Evolutionary conservation across 23 red algal genomes (phyloP).

Genomic region (Agarophyton chilense): DNA sequence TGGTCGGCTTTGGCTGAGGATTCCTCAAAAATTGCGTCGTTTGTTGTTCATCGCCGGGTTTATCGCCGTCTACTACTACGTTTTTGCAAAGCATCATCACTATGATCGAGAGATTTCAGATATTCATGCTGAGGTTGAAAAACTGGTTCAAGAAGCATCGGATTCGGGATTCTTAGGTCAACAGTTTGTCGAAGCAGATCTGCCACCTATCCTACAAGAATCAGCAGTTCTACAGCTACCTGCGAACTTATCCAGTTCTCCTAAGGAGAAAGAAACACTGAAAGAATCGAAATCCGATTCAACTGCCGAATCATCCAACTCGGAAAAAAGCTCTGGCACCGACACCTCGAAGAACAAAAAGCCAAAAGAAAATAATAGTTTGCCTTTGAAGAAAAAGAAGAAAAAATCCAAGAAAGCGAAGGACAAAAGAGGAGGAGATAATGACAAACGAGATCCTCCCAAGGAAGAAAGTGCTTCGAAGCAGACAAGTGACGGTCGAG

Average conservation of each 20-base stretch:
- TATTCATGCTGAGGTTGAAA: constrained; percentile 54
- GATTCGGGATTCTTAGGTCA: constrained; percentile 33
- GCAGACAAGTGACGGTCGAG: background rate
- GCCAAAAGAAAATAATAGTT: background rate
- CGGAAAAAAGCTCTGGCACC: background rate
- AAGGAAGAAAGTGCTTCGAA: background rate
- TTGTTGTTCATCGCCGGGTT: constrained; percentile 33
- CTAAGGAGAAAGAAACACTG: background rate
- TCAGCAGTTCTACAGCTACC: background rate
- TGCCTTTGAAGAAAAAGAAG: constrained; percentile 32
- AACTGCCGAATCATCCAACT: background rate
- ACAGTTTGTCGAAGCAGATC: constrained; percentile 48
- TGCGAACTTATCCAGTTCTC: background rate
- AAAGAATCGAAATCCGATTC: background rate
- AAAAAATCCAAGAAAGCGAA: constrained; percentile 3
- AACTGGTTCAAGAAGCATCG: constrained; percentile 26
- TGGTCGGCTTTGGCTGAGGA: background rate
- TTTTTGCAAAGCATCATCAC: constrained; percentile 64
- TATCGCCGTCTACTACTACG: constrained; percentile 37
- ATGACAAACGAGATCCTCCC: background rate
- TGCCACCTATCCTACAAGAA: constrained; percentile 48
- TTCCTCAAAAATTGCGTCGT: constrained; percentile 20
- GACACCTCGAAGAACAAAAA: background rate
- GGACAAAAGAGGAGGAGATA: background rate
- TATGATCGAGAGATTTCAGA: constrained; percentile 49